Evolutionary conservation across 2,329 filamentous ascomycete genomes (phyloP).

Genomic region (Neopestalotiopsis rosae): DNA sequence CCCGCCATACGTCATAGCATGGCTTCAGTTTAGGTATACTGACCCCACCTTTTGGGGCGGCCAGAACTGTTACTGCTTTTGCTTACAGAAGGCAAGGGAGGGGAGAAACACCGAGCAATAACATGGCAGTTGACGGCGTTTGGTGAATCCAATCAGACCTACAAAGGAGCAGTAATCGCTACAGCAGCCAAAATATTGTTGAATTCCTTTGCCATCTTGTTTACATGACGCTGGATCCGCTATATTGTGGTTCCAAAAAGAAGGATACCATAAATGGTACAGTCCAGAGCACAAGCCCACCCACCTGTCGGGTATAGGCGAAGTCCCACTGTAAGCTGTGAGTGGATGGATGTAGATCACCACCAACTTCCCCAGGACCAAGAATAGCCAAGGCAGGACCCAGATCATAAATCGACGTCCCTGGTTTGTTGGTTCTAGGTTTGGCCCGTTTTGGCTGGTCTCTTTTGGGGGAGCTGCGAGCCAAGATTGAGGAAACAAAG

Average conservation of each 20-base stretch:
- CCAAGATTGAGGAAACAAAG: neutral
- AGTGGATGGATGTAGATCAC: neutral
- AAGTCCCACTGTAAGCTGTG: neutral
- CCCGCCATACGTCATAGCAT: constrained; percentile 17
- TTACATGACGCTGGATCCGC: no score
- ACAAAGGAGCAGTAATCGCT: no score
- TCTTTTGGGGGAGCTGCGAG: neutral
- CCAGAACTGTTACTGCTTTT: neutral
- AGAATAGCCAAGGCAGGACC: neutral
- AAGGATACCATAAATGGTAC: no score
- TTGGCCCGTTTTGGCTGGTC: neutral
- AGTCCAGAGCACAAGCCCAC: no score
- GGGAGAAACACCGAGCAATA: no score
- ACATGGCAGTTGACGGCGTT: no score
- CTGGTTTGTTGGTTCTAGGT: no score
- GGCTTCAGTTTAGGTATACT: neutral
- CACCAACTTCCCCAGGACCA: neutral
- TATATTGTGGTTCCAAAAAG: no score
- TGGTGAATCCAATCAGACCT: no score
- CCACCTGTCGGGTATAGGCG: neutral
- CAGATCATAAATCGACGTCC: neutral
- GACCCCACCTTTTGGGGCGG: neutral
- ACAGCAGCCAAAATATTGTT: no score
- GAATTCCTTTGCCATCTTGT: no score
- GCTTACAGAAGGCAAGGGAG: no score